Conservation (phyloP, 106 monocot species). For the Dendrobium catenatum region DNA sequence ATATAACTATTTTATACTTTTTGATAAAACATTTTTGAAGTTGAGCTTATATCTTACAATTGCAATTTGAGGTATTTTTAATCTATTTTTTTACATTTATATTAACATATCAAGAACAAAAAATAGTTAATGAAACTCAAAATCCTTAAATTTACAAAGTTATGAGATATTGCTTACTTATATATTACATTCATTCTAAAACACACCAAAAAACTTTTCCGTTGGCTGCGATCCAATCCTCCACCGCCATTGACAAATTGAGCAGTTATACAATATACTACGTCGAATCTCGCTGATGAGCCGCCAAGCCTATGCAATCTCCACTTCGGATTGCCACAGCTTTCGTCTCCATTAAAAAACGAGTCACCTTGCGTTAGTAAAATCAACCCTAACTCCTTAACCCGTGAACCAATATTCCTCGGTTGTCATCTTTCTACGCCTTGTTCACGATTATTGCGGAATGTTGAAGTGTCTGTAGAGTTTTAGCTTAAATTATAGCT, state of each 20-base stretch:
- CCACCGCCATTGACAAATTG: background rate
- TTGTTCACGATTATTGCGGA: background rate
- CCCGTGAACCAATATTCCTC: background rate
- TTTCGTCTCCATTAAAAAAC: background rate
- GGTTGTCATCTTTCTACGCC: background rate
- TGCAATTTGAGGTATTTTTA: too few relatives aligned
- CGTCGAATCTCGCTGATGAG: background rate
- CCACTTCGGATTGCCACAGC: background rate
- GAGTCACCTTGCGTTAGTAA: background rate
- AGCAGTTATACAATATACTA: background rate
- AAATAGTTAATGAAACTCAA: too few relatives aligned
- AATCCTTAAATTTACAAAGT: too few relatives aligned
- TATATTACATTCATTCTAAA: too few relatives aligned
- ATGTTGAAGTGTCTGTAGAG: background rate
- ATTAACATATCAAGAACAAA: too few relatives aligned
- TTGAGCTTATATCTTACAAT: too few relatives aligned
- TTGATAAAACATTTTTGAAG: too few relatives aligned
- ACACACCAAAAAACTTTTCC: too few relatives aligned
- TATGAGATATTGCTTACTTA: too few relatives aligned
- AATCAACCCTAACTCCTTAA: background rate
- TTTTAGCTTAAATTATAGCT: background rate
- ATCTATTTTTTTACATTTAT: too few relatives aligned
- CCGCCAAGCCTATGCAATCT: background rate
- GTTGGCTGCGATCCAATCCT: background rate
- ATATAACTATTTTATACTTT: too few relatives aligned